Base-by-base conservation (phyloP, 768 basidiomycete species). In the Chiua virens region DNA sequence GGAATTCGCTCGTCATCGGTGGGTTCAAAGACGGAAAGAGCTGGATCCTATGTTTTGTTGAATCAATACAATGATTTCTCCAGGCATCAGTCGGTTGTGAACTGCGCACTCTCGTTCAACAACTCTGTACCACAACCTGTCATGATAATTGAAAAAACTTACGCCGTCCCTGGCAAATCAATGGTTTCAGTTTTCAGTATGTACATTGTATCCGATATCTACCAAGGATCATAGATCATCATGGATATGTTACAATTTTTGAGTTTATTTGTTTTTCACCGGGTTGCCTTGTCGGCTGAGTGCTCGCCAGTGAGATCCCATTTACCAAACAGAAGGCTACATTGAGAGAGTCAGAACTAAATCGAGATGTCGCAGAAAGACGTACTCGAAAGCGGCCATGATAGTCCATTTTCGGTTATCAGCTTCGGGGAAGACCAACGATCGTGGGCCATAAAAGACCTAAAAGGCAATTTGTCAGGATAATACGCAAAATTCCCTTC, bases 401-500 rank as follows among this genome's bases (percentile, higher is more conserved):
- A 86, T 96, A 0, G 94, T 94, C 95, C 93, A 96, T 68, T 94
- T 95, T 52, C 96, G 82, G 74, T 99, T 99, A 73, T 98, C 95
- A 0, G 93, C 87, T 71, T 94, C 94, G 15, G 83, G 87, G 80
- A 94, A 99, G 13, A 89, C 96, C 40, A 97, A 81, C 15, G 90
- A 93, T 41, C 94, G 85, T 34, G 87, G 82, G 8, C 94, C 92
- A 65, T 98, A 97, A 68, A 98, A 98, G 17, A 98, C 88, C 88
- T 89, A 55, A 21, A 47, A 42, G 20, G 30, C 36, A 4, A 30
- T 38, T 17, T 41, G 34, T 27, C 43, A 36, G 34, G 42, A 41
- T 28, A 23, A 38, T 41, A 21, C 8, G 36, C 21, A 10, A 18
- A 4, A 36, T 7, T 11, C 23, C 4, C 15, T 0, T 10, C 2